phyloP scores from a whole-genome alignment of 192 early-diverging fungal genomes.

The Obelidium mucronatum region DNA sequence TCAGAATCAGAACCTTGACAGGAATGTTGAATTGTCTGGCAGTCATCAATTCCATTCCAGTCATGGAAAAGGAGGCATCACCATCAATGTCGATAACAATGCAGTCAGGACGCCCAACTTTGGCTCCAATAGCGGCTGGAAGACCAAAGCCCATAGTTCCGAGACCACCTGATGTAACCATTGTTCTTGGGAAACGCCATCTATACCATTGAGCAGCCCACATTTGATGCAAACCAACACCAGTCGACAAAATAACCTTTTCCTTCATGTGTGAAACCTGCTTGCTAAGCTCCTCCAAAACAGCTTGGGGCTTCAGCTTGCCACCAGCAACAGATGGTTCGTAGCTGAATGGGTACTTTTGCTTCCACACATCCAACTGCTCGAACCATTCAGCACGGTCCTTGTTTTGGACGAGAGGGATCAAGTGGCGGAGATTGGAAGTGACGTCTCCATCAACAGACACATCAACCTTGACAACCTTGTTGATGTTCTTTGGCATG shows the following conservation, averaged over 20 bases:
- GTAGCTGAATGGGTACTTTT: constrained; percentile 90
- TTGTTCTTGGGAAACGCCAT: constrained; percentile 87
- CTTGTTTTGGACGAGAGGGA: constrained; percentile 75
- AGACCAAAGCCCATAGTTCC: constrained; percentile 99
- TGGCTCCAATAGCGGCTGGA: constrained; percentile 96
- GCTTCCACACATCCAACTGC: constrained; percentile 85
- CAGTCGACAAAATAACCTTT: constrained; percentile 93
- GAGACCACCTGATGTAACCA: constrained; percentile 95
- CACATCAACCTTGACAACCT: constrained; percentile 88
- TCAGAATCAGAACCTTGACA: constrained; percentile 95
- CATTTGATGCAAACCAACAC: constrained; percentile 99
- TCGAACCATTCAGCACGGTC: constrained; percentile 87
- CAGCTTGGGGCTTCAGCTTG: constrained; percentile 89
- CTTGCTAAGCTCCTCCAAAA: constrained; percentile 90
- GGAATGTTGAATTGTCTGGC: constrained; percentile 97
- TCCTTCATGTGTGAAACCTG: constrained; percentile 86
- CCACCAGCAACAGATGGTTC: constrained; percentile 64
- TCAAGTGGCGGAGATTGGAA: constrained; percentile 80
- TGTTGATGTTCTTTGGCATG: constrained; percentile 99
- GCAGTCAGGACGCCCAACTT: constrained; percentile 91
- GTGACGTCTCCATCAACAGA: constrained; percentile 96
- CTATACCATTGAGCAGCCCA: constrained; percentile 95
- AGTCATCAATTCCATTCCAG: constrained; percentile 97
- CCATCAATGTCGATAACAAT: constrained; percentile 99
- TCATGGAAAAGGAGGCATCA: constrained; percentile 98